Conservation (phyloP, 2,329 filamentous ascomycete species). For the Colletotrichum sp. region DNA sequence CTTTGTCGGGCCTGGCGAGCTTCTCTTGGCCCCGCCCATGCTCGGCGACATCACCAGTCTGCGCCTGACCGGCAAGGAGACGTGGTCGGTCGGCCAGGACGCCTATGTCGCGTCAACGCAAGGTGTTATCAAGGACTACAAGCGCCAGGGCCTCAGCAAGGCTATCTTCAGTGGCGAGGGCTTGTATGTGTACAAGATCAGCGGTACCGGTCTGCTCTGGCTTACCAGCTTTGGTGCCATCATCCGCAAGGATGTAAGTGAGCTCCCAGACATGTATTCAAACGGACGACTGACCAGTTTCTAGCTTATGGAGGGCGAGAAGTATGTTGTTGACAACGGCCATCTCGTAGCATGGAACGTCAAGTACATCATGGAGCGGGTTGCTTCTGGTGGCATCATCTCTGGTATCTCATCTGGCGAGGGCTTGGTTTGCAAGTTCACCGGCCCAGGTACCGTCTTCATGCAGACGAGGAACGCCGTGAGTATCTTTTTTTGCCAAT, state of each 20-base stretch:
- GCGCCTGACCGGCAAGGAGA: slow-evolving; percentile 71
- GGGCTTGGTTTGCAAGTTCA: slow-evolving; percentile 94
- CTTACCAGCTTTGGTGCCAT: slow-evolving; percentile 94
- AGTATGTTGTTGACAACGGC: slow-evolving; percentile 91
- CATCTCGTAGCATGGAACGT: slow-evolving; percentile 97
- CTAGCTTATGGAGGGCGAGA: slow-evolving; percentile 71
- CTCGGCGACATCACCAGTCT: slow-evolving; percentile 88
- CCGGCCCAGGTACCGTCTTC: slow-evolving; percentile 88
- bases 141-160: slow-evolving; percentile 85
- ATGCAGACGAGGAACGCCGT: slow-evolving; percentile 89
- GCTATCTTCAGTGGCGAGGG: slow-evolving; percentile 95
- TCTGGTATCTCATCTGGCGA: slow-evolving; percentile 83
- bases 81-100: slow-evolving; percentile 88
- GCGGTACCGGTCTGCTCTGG: slow-evolving; percentile 83
- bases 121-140: slow-evolving; percentile 86
- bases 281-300: slow-evolving; percentile 14
- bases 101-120: slow-evolving; percentile 86
- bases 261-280: neutral
- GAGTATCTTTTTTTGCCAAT: slow-evolving; percentile 33
- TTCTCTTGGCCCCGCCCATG: slow-evolving; percentile 80
- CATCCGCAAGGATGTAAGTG: slow-evolving; percentile 86
- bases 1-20: slow-evolving; percentile 88
- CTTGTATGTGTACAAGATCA: slow-evolving; percentile 87
- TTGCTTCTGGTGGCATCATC: slow-evolving; percentile 91
- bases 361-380: slow-evolving; percentile 89